Percentiles rank a stretch among this genome's conserved stretches.
These are phyloP conservation scores for Penicillium sp. DNA, from an alignment of 2,329 filamentous ascomycete species.

Conservation along the genomic window DNA sequence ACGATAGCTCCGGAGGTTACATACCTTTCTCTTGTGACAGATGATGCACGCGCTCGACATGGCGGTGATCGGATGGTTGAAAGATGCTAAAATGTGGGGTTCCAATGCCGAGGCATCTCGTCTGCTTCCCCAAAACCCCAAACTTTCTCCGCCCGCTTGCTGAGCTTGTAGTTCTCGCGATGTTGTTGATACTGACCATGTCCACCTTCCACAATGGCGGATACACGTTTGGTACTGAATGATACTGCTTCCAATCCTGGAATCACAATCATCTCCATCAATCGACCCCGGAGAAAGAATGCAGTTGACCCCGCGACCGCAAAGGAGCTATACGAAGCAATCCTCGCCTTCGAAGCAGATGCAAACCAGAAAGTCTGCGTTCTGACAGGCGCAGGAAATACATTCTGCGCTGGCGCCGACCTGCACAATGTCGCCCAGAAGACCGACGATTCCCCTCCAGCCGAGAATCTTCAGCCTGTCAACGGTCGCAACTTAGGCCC, in stretches of 20 bases:
- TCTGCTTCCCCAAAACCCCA: background rate
- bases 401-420: slow-evolving; percentile 58
- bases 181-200: background rate
- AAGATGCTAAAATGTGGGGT: slow-evolving; percentile 17
- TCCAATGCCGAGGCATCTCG: slow-evolving; percentile 6
- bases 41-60: slow-evolving; percentile 39
- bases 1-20: slow-evolving; percentile 16
- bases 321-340: slow-evolving; percentile 49
- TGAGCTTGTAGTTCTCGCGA: background rate
- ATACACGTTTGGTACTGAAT: background rate
- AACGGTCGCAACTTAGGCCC: slow-evolving; percentile 46
- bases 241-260: slow-evolving; percentile 32
- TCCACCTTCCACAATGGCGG: slow-evolving; percentile 6
- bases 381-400: slow-evolving; percentile 49
- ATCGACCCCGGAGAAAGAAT: slow-evolving; percentile 54
- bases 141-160: background rate
- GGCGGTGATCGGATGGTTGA: slow-evolving; percentile 17
- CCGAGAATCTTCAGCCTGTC: slow-evolving; percentile 34
- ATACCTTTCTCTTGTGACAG: slow-evolving; percentile 47
- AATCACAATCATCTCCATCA: slow-evolving; percentile 59
- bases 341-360: slow-evolving; percentile 55
- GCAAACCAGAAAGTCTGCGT: slow-evolving; percentile 55
- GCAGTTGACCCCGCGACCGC: slow-evolving; percentile 55
- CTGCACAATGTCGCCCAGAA: slow-evolving; percentile 47
- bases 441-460: slow-evolving; percentile 3